Evolutionary conservation across 1,139 yeast genomes (phyloP), one percentile per base, ranked within the genome.

Genomic region (Scheffersomyces parashehatae): DNA sequence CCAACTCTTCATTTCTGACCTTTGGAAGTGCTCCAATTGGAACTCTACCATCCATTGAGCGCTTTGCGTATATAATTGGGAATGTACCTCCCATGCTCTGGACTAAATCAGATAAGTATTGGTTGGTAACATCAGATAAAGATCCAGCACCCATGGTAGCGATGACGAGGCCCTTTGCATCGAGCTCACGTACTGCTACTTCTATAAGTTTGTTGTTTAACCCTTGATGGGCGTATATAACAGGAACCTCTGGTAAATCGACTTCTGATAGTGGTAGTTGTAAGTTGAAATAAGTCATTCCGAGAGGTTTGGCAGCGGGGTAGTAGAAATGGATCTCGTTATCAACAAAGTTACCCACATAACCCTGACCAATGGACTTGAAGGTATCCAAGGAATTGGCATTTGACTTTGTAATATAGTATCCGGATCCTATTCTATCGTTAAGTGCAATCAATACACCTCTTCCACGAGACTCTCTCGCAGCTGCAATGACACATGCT

Each of bases 61-160:
- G 71, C 55, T 83, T 82, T 30, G 87, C 81, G 56, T 81, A 83
- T 2, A 83, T 71, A 2, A 83, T 71, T 1, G 89, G 88, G 33
- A 81, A 66, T 37, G 68, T 56, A 28, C 62, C 55, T 12, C 59
- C 49, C 15, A 53, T 38, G 49, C 70, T 65, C 20, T 9, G 20
- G 7, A 31, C 35, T 28, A 73, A 54, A 35, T 65, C 62, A 2
- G 59, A 56, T 37, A 77, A 48, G 13, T 63, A 64, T 37, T 70
- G 66, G 52, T 79, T 81, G 2, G 85, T 79, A 12, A 57, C 61
- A 11, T 74, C 78, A 26, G 82, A 71, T 65, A 83, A 64, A 2
- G 86, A 79, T 0, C 89, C 89, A 0, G 88, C 87, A 31, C 89
- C 89, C 77, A 83, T 79, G 3, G 87, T 81, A 0, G 88, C 89